A percentile compares a stretch with the other conserved stretches of the same genome.
These are phyloP conservation scores for Lasiosphaeris hirsuta DNA, from an alignment of 495 filamentous ascomycete species.

Conservation along the genomic window DNA sequence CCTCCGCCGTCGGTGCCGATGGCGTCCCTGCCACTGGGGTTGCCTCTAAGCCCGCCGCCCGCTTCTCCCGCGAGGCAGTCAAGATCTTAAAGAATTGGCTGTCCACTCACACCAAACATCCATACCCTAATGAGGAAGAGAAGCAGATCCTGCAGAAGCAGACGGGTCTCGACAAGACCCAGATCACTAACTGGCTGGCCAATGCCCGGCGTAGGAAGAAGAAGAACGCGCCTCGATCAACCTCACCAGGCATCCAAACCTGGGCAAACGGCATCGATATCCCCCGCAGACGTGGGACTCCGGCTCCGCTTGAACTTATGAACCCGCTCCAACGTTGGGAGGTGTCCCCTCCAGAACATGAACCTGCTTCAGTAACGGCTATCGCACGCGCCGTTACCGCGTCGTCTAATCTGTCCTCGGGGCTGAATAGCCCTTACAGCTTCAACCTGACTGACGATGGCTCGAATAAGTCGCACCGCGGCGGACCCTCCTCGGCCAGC, in stretches of 20 bases:
- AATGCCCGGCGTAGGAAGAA: slow-evolving; percentile 79
- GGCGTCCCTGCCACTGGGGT: slow-evolving; percentile 36
- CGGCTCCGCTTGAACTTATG: slow-evolving; percentile 58
- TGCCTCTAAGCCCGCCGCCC: slow-evolving; percentile 49
- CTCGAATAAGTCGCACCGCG: slow-evolving; percentile 65
- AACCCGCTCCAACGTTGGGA: slow-evolving; percentile 85
- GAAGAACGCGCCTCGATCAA: slow-evolving; percentile 54
- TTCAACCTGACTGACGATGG: slow-evolving; percentile 59
- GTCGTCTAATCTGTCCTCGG: slow-evolving; percentile 47
- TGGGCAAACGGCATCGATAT: slow-evolving; percentile 66
- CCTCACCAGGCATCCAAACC: slow-evolving; percentile 52
- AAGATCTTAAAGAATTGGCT: slow-evolving; percentile 78
- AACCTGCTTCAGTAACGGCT: slow-evolving; percentile 74
- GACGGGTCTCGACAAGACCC: slow-evolving; percentile 70
- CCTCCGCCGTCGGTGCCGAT: slow-evolving; percentile 22
- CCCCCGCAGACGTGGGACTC: slow-evolving; percentile 46
- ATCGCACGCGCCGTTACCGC: slow-evolving; percentile 73
- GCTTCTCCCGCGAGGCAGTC: slow-evolving; percentile 70
- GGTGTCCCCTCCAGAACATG: slow-evolving; percentile 80
- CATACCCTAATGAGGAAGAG: slow-evolving; percentile 78
- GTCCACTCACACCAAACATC: slow-evolving; percentile 66
- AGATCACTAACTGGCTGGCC: slow-evolving; percentile 84
- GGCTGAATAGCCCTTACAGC: slow-evolving; percentile 51
- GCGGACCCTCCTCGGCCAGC: slow-evolving; percentile 62
- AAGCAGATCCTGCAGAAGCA: slow-evolving; percentile 67